phyloP scores from a whole-genome alignment of 352 stramenopile genomes.

The Globisporangium emineosum region DNA sequence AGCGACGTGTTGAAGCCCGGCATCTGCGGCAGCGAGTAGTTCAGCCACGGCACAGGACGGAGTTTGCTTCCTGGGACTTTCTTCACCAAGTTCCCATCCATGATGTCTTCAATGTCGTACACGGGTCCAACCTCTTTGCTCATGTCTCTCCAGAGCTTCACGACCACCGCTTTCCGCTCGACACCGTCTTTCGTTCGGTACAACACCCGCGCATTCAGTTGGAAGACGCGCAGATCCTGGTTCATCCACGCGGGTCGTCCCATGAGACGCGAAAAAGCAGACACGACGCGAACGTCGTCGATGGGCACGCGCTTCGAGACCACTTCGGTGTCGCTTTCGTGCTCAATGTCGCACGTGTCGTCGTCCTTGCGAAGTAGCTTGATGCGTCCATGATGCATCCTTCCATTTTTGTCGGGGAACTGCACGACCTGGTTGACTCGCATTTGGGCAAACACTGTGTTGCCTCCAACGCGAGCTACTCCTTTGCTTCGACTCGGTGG shows the following conservation, averaged over 20 bases:
- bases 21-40: constrained; percentile 39
- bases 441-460: constrained; percentile 25
- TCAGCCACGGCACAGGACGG: constrained; percentile 47
- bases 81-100: constrained; percentile 42
- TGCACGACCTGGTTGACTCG: constrained; percentile 48
- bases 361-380: constrained; percentile 40
- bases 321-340: constrained; percentile 47
- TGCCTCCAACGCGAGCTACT: neutral
- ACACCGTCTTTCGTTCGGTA: constrained; percentile 45
- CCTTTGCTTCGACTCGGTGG: neutral
- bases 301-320: constrained; percentile 47
- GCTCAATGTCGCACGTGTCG: constrained; percentile 51
- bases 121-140: constrained; percentile 8
- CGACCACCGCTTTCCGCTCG: constrained; percentile 52
- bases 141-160: constrained; percentile 39
- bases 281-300: constrained; percentile 26
- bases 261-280: constrained; percentile 31
- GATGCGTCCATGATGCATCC: constrained; percentile 44
- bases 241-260: constrained; percentile 11
- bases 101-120: constrained; percentile 44
- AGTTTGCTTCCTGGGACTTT: constrained; percentile 36
- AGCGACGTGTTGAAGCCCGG: constrained; percentile 19
- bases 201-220: constrained; percentile 49
- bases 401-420: constrained; percentile 46
- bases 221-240: constrained; percentile 24